Base-by-base conservation (phyloP, 2,329 filamentous ascomycete genomes). In the Fusarium ambrosium region DNA sequence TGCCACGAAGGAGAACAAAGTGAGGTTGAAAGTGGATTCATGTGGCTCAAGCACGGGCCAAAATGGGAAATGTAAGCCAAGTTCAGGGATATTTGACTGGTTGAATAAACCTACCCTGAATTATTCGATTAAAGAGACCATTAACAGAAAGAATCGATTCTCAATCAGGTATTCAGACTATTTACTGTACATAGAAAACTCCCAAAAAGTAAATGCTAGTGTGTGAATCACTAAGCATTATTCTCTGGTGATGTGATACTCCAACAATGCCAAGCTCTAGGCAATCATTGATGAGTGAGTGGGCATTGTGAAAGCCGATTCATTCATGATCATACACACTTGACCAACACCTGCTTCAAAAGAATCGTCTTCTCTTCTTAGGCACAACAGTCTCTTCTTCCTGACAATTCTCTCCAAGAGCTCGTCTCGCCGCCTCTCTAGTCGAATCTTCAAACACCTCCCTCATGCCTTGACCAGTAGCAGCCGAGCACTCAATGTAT, bases 401-500 rank as follows among this genome's bases (percentile, higher is more conserved):
- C 5, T 55, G 48, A 43, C 13, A 37, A 18, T 43, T 39, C 14
- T 24, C 60, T 6, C 64, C 72, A 4, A 79, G 34, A 45, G 70
- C 70, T 27, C 75, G 70, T 37, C 71, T 64, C 11, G 74, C 74
- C 1, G 80, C 79, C 64, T 80, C 79, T 36, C 62, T 66, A 3
- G 55, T 79, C 29, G 76, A 72, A 1, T 78, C 75, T 13, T 82
- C 79, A 4, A 85, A 70, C 3, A 84, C 48, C 5, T 67, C 69
- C 14, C 80, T 77, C 64, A 84, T 72, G 6, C 82, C 82, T 24
- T 85, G 79, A 2, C 83, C 82, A 8, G 80, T 83, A 13, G 77
- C 70, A 56, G 83, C 82, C 6, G 83, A 85, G 63, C 82, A 84
- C 65, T 85, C 83, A 11, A 78, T 34, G 48, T 84, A 84, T 7